Evolutionary conservation across 2,329 filamentous ascomycete genomes (phyloP).

Genomic region (Lachnellula hyalina): DNA sequence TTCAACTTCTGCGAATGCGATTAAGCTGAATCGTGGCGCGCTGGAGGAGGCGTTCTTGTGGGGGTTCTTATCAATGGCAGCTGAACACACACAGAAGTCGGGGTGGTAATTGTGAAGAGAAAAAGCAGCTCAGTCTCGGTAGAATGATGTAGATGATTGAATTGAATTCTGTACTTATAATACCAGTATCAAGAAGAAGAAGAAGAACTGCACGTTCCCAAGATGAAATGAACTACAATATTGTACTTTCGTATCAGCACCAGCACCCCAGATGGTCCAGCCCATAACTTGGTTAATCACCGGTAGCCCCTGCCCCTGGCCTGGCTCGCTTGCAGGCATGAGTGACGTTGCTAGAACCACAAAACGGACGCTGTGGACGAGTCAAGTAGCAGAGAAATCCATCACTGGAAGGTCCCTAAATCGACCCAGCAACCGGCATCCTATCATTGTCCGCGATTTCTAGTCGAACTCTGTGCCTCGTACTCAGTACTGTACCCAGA

Average conservation of each 20-base stretch:
- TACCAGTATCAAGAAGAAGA: not conserved
- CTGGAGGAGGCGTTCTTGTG: not conserved
- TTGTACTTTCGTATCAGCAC: not conserved
- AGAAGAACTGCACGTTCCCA: not conserved
- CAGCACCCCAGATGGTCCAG: not conserved
- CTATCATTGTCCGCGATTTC: not conserved
- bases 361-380: not conserved
- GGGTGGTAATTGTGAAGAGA: too few relatives aligned
- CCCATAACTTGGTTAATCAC: not conserved
- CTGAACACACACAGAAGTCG: not conserved
- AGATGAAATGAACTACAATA: not conserved
- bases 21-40: not conserved
- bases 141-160: too few relatives aligned
- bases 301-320: not conserved
- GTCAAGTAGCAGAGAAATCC: not conserved
- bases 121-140: too few relatives aligned
- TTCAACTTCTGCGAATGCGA: not conserved
- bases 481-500: not conserved
- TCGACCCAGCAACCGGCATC: not conserved
- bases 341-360: not conserved
- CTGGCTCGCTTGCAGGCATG: not conserved
- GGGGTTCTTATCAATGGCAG: not conserved
- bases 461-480: not conserved
- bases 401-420: not conserved
- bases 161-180: not conserved